Percentiles rank a stretch among this genome's conserved stretches.
These are phyloP conservation scores for Fragilaria crotonensis DNA, from an alignment of 108 stramenopile genomes.

Conservation along the genomic window DNA sequence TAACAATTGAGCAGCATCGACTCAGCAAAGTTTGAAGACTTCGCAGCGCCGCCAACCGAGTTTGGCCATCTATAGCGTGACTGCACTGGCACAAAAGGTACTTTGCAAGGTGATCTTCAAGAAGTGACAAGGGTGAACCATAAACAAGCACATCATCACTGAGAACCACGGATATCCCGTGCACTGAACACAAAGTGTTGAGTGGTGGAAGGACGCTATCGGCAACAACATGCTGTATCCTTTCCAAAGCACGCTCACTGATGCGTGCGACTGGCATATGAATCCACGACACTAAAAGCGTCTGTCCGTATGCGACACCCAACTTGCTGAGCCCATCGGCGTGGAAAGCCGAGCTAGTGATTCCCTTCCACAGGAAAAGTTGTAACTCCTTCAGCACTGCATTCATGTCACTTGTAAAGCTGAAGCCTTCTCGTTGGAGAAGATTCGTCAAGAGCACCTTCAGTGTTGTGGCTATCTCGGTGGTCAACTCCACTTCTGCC, in stretches of 20 bases:
- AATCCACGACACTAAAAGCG: constrained; percentile 11
- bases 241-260: constrained; percentile 16
- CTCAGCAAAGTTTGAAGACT: constrained; percentile 38
- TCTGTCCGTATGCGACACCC: constrained; percentile 31
- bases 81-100: constrained; percentile 2
- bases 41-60: constrained; percentile 42
- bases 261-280: constrained; percentile 6
- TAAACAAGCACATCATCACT: constrained; percentile 2
- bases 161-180: constrained; percentile 10
- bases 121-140: not conserved
- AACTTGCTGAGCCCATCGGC: constrained; percentile 23
- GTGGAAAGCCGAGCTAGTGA: constrained; percentile 15
- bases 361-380: constrained; percentile 9
- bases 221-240: constrained; percentile 17
- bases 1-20: constrained; percentile 12
- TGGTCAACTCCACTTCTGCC: not conserved
- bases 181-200: constrained; percentile 6
- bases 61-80: constrained; percentile 33
- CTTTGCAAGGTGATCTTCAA: constrained; percentile 8
- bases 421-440: not conserved
- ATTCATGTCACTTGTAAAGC: not conserved
- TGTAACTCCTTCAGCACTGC: not conserved
- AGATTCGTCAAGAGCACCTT: constrained; percentile 6
- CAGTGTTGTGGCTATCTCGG: not conserved
- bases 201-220: not conserved